phyloP scores from a whole-genome alignment of 768 basidiomycete genomes.

The Lentinula guzmanii region DNA sequence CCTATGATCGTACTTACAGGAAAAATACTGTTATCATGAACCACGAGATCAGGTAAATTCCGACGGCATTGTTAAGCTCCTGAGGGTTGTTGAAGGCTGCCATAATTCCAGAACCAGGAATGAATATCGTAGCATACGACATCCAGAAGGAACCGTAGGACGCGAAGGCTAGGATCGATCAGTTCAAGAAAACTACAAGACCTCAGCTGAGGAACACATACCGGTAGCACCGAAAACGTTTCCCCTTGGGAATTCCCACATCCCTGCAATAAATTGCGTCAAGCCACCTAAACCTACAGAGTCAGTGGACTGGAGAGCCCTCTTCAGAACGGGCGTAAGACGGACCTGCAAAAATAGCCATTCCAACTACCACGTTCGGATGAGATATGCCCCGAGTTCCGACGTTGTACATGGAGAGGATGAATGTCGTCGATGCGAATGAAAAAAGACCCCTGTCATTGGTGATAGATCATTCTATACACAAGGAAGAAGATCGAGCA shows the following conservation, averaged over 20 bases:
- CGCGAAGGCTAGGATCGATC: slow-evolving; percentile 45
- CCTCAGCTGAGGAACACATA: slow-evolving; percentile 21
- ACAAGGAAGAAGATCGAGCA: not conserved
- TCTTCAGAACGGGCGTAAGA: not conserved
- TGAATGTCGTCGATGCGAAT: slow-evolving; percentile 63
- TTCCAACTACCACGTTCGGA: slow-evolving; percentile 67
- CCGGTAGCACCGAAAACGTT: slow-evolving; percentile 66
- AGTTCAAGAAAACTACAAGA: not conserved
- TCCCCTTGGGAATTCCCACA: slow-evolving; percentile 66
- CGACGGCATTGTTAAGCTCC: slow-evolving; percentile 52
- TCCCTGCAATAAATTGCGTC: slow-evolving; percentile 74
- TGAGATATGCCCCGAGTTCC: slow-evolving; percentile 38
- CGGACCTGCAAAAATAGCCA: slow-evolving; percentile 52
- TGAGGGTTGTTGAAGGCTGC: slow-evolving; percentile 37
- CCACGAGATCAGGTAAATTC: slow-evolving; percentile 66
- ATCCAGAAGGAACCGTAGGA: slow-evolving; percentile 79
- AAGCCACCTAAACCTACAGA: slow-evolving; percentile 49
- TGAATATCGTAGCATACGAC: slow-evolving; percentile 64
- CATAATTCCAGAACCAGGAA: slow-evolving; percentile 56
- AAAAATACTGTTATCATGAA: slow-evolving; percentile 59
- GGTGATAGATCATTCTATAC: not conserved
- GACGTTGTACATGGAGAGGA: slow-evolving; percentile 65
- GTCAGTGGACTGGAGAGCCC: not conserved
- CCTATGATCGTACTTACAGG: slow-evolving; percentile 34
- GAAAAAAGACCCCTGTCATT: slow-evolving; percentile 27